These are phyloP conservation scores for Suhomyces emberorum DNA, from an alignment of 805 yeast genomes.

Conservation along the genomic window DNA sequence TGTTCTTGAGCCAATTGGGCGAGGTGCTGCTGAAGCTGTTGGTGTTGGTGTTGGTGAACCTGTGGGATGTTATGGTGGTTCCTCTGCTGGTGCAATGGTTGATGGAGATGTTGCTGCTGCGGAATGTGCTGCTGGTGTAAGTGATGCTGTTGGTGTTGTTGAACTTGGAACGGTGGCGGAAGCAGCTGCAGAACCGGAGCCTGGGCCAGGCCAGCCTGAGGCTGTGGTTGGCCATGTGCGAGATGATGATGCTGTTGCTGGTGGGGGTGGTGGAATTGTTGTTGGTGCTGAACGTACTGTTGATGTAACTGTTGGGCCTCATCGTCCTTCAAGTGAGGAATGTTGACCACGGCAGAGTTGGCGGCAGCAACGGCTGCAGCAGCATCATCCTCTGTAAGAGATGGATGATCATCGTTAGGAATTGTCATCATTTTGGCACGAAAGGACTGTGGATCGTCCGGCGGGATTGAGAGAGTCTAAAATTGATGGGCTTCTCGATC, in stretches of 20 bases:
- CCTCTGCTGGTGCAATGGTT: constrained; percentile 9
- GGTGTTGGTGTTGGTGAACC: constrained; percentile 13
- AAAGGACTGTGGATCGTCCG: no score
- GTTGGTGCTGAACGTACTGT: constrained; percentile 9
- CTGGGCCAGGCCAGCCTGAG: constrained; percentile 7
- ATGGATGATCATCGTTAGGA: constrained; percentile 8
- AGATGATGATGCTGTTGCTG: constrained; percentile 11
- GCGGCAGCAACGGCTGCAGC: constrained; percentile 12
- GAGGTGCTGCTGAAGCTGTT: constrained; percentile 12
- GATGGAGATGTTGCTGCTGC: constrained; percentile 8
- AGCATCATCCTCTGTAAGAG: constrained; percentile 11
- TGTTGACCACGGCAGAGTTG: constrained; percentile 8
- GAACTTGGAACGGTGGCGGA: constrained; percentile 5
- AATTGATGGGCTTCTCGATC: no score
- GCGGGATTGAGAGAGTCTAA: no score
- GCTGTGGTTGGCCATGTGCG: constrained; percentile 9
- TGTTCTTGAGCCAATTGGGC: constrained; percentile 11
- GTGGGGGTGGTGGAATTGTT: constrained; percentile 13
- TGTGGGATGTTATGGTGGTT: constrained; percentile 8
- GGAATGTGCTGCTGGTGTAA: constrained; percentile 7
- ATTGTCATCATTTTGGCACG: constrained; percentile 8
- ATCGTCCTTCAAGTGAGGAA: constrained; percentile 9
- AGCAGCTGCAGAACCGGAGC: constrained; percentile 8
- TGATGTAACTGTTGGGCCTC: constrained; percentile 11
- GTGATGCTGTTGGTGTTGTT: constrained; percentile 10